Evolutionary conservation across 179 eudicot species (phyloP).

Genomic region (Nepenthes alata): DNA sequence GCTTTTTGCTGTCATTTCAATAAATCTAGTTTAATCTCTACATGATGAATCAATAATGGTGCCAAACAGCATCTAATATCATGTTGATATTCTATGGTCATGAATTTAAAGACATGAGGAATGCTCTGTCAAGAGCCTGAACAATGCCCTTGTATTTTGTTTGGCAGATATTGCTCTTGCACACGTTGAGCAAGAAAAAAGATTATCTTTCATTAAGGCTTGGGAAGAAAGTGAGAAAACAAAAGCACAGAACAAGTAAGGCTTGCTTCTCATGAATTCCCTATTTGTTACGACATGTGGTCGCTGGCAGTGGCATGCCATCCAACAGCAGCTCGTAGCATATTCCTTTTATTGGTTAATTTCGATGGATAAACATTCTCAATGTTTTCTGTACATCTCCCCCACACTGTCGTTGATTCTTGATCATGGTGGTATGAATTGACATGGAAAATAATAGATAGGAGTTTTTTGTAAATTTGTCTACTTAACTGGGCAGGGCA

Average conservation of each 20-base stretch:
- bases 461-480: not conserved
- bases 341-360: no score
- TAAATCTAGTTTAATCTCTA: not conserved
- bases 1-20: no score
- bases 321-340: no score
- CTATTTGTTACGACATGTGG: not conserved
- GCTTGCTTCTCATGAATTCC: not conserved
- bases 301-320: no score
- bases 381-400: no score
- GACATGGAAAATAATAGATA: no score
- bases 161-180: conserved; percentile 56
- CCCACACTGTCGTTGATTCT: no score
- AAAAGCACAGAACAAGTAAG: conserved; percentile 69
- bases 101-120: not conserved
- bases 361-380: no score
- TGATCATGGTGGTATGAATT: no score
- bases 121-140: not conserved
- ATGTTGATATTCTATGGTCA: not conserved
- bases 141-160: not conserved
- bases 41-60: no score
- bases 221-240: conserved; percentile 78
- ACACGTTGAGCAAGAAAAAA: conserved; percentile 61
- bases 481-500: conserved; percentile 40
- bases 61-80: no score
- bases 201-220: conserved; percentile 69